A percentile compares a stretch with the other conserved stretches of the same genome.
Evolutionary conservation across 768 basidiomycete species (phyloP).

Genomic region (Tylopilus sp.): DNA sequence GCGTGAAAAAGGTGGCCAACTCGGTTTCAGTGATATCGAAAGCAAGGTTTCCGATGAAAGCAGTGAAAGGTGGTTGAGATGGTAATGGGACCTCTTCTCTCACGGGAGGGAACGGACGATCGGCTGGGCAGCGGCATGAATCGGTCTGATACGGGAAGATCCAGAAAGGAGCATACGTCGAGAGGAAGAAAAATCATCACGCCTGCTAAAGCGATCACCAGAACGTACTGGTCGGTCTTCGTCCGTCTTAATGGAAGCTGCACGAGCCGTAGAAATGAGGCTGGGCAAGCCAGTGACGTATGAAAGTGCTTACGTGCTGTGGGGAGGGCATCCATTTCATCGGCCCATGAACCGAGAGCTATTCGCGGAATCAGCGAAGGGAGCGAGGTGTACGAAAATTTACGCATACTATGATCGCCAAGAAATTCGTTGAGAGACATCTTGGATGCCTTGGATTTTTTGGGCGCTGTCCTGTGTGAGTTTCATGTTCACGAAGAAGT

Average conservation of each 20-base stretch:
- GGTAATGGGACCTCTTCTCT: slow-evolving; percentile 97
- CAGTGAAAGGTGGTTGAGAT: slow-evolving; percentile 89
- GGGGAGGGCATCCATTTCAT: slow-evolving; percentile 94
- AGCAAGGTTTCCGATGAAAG: slow-evolving; percentile 93
- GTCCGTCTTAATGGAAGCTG: slow-evolving; percentile 69
- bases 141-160: slow-evolving; percentile 6
- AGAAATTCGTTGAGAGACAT: slow-evolving; percentile 92
- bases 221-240: slow-evolving; percentile 51
- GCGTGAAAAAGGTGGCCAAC: slow-evolving; percentile 75
- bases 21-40: slow-evolving; percentile 89
- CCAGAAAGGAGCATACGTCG: slow-evolving; percentile 47
- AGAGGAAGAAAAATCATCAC: slow-evolving; percentile 62
- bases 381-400: slow-evolving; percentile 14
- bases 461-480: slow-evolving; percentile 59
- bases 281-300: slow-evolving; percentile 3
- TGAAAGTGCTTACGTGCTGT: slow-evolving; percentile 74
- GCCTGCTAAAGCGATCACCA: slow-evolving; percentile 52
- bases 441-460: slow-evolving; percentile 82
- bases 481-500: neutral
- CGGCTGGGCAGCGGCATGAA: slow-evolving; percentile 35
- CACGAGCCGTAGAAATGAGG: slow-evolving; percentile 14
- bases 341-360: slow-evolving; percentile 97
- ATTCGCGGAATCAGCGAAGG: slow-evolving; percentile 13
- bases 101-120: slow-evolving; percentile 55
- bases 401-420: slow-evolving; percentile 69